phyloP scores from a whole-genome alignment of 768 basidiomycete species.

The Russula ochroleuca region DNA sequence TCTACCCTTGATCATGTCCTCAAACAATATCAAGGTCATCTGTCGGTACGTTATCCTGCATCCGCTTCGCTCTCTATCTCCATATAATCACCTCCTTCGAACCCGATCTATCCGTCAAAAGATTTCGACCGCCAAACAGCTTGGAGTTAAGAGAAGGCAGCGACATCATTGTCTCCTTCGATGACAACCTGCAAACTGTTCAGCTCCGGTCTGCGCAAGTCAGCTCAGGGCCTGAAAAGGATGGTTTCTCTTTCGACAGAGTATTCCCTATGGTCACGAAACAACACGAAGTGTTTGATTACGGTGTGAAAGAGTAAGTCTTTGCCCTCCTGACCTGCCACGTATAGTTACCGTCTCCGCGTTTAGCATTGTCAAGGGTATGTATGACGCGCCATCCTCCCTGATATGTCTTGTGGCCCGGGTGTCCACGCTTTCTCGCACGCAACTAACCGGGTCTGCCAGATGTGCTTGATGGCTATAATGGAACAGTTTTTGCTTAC shows the following conservation, averaged over 20 bases:
- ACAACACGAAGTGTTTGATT: conserved; percentile 95
- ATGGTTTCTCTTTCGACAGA: conserved; percentile 96
- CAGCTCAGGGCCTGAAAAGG: conserved; percentile 83
- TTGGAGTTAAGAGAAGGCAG: conserved; percentile 86
- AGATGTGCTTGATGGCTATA: conserved; percentile 99
- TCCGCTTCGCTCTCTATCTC: conserved; percentile 15
- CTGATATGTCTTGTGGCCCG: neutral
- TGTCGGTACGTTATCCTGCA: conserved; percentile 72
- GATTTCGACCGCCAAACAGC: conserved; percentile 93
- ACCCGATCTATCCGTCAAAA: conserved; percentile 33
- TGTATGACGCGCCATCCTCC: conserved; percentile 1
- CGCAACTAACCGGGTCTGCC: conserved; percentile 7
- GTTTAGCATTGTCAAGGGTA: conserved; percentile 84
- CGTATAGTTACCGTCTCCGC: conserved; percentile 11
- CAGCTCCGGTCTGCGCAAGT: conserved; percentile 67
- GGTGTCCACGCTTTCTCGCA: conserved; percentile 6
- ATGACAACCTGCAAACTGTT: conserved; percentile 80
- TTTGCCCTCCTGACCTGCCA: neutral
- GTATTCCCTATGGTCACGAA: conserved; percentile 90
- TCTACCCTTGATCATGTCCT: conserved; percentile 43
- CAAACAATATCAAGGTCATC: conserved; percentile 95
- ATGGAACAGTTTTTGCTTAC: conserved; percentile 90
- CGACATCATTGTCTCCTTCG: conserved; percentile 85
- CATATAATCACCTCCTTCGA: conserved; percentile 7
- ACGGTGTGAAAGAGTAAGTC: conserved; percentile 93